Conservation (phyloP, 1,139 yeast species). For the Magnusiomyces tetraspermus region DNA sequence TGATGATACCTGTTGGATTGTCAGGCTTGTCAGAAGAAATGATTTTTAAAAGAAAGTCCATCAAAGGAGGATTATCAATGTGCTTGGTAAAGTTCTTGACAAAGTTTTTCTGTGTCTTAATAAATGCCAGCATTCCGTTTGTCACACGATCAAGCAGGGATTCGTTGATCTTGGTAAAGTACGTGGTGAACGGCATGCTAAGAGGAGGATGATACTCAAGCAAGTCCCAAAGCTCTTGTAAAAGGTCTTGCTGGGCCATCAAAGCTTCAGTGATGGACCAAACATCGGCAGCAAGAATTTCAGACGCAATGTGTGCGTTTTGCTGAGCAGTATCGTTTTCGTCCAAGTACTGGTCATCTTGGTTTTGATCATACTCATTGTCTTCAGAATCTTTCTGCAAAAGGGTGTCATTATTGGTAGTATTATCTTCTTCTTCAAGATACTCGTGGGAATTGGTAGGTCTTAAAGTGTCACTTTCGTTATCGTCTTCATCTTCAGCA, state of each 20-base stretch:
- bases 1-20: constrained; percentile 67
- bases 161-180: constrained; percentile 91
- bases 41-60: constrained; percentile 71
- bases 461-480: neutral
- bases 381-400: constrained; percentile 13
- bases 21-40: constrained; percentile 76
- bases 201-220: constrained; percentile 57
- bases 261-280: constrained; percentile 92
- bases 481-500: constrained; percentile 4
- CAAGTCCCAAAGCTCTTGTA: constrained; percentile 70
- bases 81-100: constrained; percentile 67
- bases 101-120: constrained; percentile 53
- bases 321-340: constrained; percentile 39
- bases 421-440: constrained; percentile 9
- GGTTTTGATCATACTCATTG: constrained; percentile 21
- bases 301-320: constrained; percentile 83
- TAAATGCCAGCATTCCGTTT: constrained; percentile 66
- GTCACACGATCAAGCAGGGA: constrained; percentile 86
- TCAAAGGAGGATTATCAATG: constrained; percentile 74
- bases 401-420: constrained; percentile 8
- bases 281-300: constrained; percentile 81
- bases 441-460: constrained; percentile 6
- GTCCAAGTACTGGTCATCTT: constrained; percentile 17
- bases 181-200: constrained; percentile 69
- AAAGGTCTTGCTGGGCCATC: constrained; percentile 59